Base-by-base conservation (phyloP, 768 basidiomycete genomes). In the Lenzites betulinus region DNA sequence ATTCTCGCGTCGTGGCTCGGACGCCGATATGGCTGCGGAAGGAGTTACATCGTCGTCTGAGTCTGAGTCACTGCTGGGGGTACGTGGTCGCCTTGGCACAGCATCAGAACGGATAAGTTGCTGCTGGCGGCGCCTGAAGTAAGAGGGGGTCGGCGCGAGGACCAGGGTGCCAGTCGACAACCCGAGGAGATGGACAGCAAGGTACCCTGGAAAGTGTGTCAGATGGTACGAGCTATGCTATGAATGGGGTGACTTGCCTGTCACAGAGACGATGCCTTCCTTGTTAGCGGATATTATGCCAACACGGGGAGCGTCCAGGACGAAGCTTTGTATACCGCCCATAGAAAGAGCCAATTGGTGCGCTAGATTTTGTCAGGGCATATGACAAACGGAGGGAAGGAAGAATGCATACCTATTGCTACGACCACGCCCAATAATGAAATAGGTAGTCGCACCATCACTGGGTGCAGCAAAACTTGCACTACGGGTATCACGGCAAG, bases 181-280 rank as follows among this genome's bases (percentile, higher is more conserved):
- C 8, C 95, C 96, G 23, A 97, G 79, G 13, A 97, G 77, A 68
- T 96, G 93, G 63, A 98, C 87, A 0, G 95, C 82, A 18, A 98
- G 80, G 73, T 98, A 98, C 4, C 97, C 96, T 88, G 51, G 20
- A 26, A 25, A 23, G 49, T 35, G 16, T 38, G 23, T 22, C 18
- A 52, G 25, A 23, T 7, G 1, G 1, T 48, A 38, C 22, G 39
- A 12, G 22, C 35, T 59, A 46, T 39, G 46, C 28, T 47, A 53
- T 51, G 15, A 54, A 20, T 4, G 3, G 38, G 12, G 41, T 22
- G 16, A 53, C 74, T 58, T 55, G 89, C 91, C 93, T 55, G 83
- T 73, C 20, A 96, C 78, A 1, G 92, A 94, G 33, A 89, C 79
- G 22, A 99, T 69, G 0, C 97, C 97, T 72, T 99, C 97, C 69